Evolutionary conservation across 352 stramenopile species (phyloP).

Genomic region (Phytopythium montanum): DNA sequence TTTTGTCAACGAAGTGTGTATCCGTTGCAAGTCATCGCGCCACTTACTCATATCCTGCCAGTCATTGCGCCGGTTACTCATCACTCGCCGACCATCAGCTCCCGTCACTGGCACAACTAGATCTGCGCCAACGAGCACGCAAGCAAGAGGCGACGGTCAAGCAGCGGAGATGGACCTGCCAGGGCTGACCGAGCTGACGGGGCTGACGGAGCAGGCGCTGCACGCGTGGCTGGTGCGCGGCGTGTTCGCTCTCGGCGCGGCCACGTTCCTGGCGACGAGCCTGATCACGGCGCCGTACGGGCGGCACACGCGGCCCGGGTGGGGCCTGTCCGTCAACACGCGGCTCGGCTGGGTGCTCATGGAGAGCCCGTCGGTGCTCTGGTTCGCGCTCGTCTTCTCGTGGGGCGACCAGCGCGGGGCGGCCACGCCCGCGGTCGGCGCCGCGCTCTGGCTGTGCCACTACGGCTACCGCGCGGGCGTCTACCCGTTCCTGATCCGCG

Average conservation of each 20-base stretch:
- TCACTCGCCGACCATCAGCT: neutral
- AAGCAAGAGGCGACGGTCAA: too few species aligned
- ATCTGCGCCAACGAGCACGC: too few species aligned
- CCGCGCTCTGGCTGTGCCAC: conserved; percentile 53
- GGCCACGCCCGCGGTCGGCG: conserved; percentile 41
- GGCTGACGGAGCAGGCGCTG: conserved; percentile 43
- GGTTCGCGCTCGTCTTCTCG: conserved; percentile 46
- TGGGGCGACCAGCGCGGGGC: conserved; percentile 33
- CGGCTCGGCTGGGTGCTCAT: conserved; percentile 71
- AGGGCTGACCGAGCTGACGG: conserved; percentile 14
- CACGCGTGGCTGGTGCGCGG: conserved; percentile 47
- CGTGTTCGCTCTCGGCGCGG: conserved; percentile 48
- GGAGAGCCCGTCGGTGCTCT: conserved; percentile 64
- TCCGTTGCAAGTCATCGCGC: neutral
- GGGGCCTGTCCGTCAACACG: conserved; percentile 51
- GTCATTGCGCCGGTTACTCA: neutral
- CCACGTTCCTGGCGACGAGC: conserved; percentile 46
- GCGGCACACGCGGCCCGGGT: conserved; percentile 43
- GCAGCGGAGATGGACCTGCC: too few species aligned
- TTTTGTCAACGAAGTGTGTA: neutral
- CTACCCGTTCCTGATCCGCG: conserved; percentile 68
- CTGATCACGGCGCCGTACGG: conserved; percentile 66
- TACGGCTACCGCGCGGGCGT: conserved; percentile 70
- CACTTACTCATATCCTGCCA: conserved; percentile 1
- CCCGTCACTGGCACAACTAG: too few species aligned